A percentile compares a stretch with the other conserved stretches of the same genome.
Conservation (phyloP, 805 yeast species). For the Candida methanosorbosa region DNA sequence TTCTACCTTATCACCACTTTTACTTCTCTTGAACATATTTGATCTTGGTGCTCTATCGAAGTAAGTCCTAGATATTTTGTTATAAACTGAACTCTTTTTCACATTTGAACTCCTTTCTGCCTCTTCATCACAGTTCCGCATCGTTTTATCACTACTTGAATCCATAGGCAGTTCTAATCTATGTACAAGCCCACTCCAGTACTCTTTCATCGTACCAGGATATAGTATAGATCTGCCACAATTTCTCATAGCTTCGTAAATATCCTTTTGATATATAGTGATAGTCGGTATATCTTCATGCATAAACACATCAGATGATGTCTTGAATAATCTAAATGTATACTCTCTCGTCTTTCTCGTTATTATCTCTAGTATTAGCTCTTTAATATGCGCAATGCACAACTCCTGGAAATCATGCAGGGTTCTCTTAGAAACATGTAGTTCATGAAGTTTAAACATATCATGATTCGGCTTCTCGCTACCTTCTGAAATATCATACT, state of each 20-base stretch:
- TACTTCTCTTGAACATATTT: neutral
- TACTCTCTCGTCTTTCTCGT: too few species aligned
- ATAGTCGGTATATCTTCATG: neutral
- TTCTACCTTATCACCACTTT: neutral
- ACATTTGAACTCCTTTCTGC: neutral
- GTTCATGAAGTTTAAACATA: too few species aligned
- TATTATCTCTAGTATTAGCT: too few species aligned
- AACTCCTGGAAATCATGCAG: too few species aligned
- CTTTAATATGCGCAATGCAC: too few species aligned
- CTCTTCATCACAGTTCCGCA: neutral
- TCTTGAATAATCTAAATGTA: too few species aligned
- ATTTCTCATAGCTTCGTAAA: slow-evolving; percentile 3
- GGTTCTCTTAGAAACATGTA: too few species aligned
- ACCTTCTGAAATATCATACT: too few species aligned
- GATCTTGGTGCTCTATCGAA: neutral
- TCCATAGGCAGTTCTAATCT: slow-evolving; percentile 7
- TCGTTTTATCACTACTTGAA: neutral
- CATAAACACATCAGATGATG: too few species aligned
- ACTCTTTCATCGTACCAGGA: slow-evolving; percentile 7
- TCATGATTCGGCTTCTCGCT: too few species aligned
- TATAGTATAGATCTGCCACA: slow-evolving; percentile 3
- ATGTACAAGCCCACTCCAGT: slow-evolving; percentile 11
- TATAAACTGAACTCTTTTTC: neutral
- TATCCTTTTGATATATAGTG: slow-evolving; percentile 4
- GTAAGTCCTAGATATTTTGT: neutral